A percentile compares a stretch with the other conserved stretches of the same genome.
Conservation (phyloP, 106 monocot species). For the Dendrobium huoshanense region DNA sequence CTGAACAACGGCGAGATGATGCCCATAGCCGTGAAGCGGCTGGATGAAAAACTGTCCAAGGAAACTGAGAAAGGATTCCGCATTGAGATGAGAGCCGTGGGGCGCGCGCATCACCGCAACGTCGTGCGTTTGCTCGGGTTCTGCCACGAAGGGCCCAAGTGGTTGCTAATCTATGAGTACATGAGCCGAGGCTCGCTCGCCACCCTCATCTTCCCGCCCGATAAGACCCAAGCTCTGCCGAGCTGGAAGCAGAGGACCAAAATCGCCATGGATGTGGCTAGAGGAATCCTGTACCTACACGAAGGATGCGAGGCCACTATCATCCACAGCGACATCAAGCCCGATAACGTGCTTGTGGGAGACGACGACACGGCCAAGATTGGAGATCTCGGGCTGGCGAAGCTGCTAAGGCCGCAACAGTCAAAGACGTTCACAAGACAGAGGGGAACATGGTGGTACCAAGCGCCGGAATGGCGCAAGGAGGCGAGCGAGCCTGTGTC, state of each 20-base stretch:
- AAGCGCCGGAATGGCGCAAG: conserved; percentile 38
- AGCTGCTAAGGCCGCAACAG: conserved; percentile 11
- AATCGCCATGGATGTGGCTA: conserved; percentile 27
- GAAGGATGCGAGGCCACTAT: conserved; percentile 25
- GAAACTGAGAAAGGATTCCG: conserved; percentile 23
- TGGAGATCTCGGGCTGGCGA: conserved; percentile 37
- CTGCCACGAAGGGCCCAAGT: conserved; percentile 30
- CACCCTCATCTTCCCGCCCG: neutral
- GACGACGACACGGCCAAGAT: conserved; percentile 16
- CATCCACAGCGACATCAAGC: conserved; percentile 47
- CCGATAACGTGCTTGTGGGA: conserved; percentile 39
- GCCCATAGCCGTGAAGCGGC: conserved; percentile 26
- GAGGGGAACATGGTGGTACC: conserved; percentile 38
- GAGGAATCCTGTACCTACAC: conserved; percentile 34
- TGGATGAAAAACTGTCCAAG: neutral
- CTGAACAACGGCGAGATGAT: neutral
- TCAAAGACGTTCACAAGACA: conserved; percentile 15
- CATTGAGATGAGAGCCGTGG: conserved; percentile 23
- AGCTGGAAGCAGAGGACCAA: conserved; percentile 25
- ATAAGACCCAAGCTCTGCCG: neutral
- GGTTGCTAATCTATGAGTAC: conserved; percentile 31
- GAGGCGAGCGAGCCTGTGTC: conserved; percentile 11
- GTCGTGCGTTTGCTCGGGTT: conserved; percentile 27
- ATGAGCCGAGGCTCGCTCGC: conserved; percentile 31
- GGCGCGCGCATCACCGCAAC: conserved; percentile 40